phyloP scores from a whole-genome alignment of 306 rosid genomes.

The Heteromeles arbutifolia region DNA sequence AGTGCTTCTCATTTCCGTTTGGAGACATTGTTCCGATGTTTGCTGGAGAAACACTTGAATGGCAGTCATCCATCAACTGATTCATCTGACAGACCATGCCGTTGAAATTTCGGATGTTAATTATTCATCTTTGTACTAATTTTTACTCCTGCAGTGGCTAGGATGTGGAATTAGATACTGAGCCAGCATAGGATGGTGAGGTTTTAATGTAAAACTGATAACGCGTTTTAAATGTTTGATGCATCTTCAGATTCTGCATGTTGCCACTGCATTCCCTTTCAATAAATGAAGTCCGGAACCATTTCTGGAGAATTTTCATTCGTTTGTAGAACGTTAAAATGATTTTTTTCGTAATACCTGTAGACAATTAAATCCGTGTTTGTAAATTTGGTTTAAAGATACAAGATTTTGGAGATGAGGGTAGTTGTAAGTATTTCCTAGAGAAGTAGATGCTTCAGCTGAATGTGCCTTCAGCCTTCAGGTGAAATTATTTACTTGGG shows the following conservation, averaged over 20 bases:
- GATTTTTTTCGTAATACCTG: too few species aligned
- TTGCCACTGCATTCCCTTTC: neutral
- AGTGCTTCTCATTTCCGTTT: slow-evolving; percentile 48
- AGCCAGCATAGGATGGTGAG: neutral
- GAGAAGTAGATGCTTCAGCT: too few species aligned
- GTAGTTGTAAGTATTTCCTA: too few species aligned
- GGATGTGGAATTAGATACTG: neutral
- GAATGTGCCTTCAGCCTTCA: too few species aligned
- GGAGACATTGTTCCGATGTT: slow-evolving; percentile 85
- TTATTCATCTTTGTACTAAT: neutral
- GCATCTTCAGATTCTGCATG: neutral
- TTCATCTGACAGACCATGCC: neutral
- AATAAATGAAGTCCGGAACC: neutral
- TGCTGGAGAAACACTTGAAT: slow-evolving; percentile 73
- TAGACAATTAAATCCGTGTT: too few species aligned
- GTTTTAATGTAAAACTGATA: neutral
- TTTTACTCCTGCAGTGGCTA: neutral
- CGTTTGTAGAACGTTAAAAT: too few species aligned
- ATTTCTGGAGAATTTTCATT: neutral
- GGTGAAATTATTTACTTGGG: too few species aligned
- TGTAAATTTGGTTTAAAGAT: too few species aligned
- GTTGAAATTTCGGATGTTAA: neutral
- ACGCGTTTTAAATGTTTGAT: neutral
- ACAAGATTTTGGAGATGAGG: too few species aligned
- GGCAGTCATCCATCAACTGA: slow-evolving; percentile 53